Percentiles rank a stretch among this genome's conserved stretches.
Conservation (phyloP, 345 rosid genomes). For the Acer saccharum region DNA sequence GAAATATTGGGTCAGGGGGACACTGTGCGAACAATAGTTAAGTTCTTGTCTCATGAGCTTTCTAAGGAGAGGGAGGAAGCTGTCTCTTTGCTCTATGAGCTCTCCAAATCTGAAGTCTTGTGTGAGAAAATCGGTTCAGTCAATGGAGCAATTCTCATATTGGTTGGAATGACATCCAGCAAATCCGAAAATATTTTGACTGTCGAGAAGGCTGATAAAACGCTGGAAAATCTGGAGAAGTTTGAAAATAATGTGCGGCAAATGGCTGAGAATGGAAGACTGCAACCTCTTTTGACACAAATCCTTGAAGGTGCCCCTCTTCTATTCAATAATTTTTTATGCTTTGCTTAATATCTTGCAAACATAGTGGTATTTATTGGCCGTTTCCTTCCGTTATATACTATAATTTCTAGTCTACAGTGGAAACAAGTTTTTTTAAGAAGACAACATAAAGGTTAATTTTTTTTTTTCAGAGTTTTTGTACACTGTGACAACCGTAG, state of each 20-base stretch:
- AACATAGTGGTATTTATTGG: slow-evolving; percentile 7
- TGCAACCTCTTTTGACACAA: slow-evolving; percentile 74
- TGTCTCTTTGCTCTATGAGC: slow-evolving; percentile 82
- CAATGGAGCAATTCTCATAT: slow-evolving; percentile 85
- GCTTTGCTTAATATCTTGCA: slow-evolving; percentile 17
- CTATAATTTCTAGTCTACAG: slow-evolving; percentile 34
- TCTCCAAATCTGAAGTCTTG: slow-evolving; percentile 79
- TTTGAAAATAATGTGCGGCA: too few relatives aligned
- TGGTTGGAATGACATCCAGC: slow-evolving; percentile 93
- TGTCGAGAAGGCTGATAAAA: slow-evolving; percentile 53
- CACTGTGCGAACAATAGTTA: slow-evolving; percentile 86
- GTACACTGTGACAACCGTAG: not conserved
- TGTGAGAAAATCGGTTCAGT: slow-evolving; percentile 90
- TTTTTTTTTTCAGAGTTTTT: not conserved
- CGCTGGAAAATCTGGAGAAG: slow-evolving; percentile 36
- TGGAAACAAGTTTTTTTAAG: not conserved
- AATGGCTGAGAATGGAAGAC: slow-evolving; percentile 52
- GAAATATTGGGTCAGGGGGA: slow-evolving; percentile 88
- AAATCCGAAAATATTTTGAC: slow-evolving; percentile 51
- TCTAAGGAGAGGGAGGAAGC: slow-evolving; percentile 87
- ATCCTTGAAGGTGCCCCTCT: slow-evolving; percentile 72
- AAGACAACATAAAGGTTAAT: not conserved
- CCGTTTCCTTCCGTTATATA: not conserved
- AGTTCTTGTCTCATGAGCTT: slow-evolving; percentile 72
- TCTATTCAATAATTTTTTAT: slow-evolving; percentile 11